These are phyloP conservation scores for Raddia guianensis DNA, from an alignment of 176 grass and related monocot species.

Conservation along the genomic window DNA sequence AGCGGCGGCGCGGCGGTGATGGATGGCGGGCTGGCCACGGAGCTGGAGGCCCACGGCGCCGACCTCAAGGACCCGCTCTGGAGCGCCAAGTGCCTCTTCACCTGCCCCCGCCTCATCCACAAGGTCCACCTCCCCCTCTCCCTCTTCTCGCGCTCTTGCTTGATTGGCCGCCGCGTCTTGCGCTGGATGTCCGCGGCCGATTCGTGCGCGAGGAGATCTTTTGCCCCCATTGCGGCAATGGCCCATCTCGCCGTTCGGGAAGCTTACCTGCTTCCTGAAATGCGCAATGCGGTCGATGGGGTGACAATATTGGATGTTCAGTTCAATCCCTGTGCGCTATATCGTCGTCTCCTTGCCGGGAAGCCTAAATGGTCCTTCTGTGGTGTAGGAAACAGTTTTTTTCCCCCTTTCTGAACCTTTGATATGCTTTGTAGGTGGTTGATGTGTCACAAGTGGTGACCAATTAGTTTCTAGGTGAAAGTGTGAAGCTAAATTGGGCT, in stretches of 20 bases:
- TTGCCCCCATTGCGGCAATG: not conserved
- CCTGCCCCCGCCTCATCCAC: slow-evolving; percentile 71
- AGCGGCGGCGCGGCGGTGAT: slow-evolving; percentile 54
- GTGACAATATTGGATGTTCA: not conserved
- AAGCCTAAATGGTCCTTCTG: not conserved
- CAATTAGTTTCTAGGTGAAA: not conserved
- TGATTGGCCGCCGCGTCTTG: not conserved
- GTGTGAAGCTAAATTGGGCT: not conserved
- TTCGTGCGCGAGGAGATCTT: not conserved
- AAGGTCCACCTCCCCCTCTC: slow-evolving; percentile 37
- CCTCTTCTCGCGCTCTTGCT: not conserved
- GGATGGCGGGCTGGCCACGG: slow-evolving; percentile 84
- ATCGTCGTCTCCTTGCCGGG: not conserved
- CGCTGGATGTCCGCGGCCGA: not conserved
- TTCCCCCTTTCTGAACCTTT: not conserved
- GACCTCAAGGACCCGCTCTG: slow-evolving; percentile 94
- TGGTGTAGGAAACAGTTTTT: not conserved
- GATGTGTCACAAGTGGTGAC: not conserved
- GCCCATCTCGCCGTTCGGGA: not conserved
- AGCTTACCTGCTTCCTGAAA: not conserved
- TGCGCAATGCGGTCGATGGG: not conserved
- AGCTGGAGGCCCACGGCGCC: slow-evolving; percentile 86
- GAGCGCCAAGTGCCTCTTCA: slow-evolving; percentile 89
- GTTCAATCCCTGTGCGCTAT: not conserved
- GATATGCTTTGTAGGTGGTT: not conserved